A percentile compares a stretch with the other conserved stretches of the same genome.
phyloP scores from a whole-genome alignment of 495 filamentous ascomycete genomes.

The Aspergillus leporis region DNA sequence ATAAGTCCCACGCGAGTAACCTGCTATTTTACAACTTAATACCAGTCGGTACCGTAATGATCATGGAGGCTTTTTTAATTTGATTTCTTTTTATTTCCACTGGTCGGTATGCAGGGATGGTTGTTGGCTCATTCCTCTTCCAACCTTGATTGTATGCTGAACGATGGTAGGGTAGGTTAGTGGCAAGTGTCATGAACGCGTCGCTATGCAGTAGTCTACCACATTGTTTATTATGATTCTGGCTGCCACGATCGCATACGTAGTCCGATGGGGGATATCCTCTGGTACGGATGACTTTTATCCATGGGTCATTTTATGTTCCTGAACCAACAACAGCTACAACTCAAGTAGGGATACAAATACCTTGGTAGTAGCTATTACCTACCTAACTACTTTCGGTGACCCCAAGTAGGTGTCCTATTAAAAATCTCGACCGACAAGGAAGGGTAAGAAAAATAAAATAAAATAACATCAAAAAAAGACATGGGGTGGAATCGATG shows the following conservation, averaged over 20 bases:
- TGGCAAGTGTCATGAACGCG: slow-evolving; percentile 18
- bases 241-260: slow-evolving; percentile 2
- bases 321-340: background rate
- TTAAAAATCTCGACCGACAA: background rate
- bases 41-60: background rate
- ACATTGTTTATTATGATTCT: slow-evolving; percentile 14
- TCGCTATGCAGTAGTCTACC: slow-evolving; percentile 13
- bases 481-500: background rate
- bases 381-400: too few species aligned
- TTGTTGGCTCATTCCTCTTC: slow-evolving; percentile 15
- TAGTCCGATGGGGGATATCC: background rate
- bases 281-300: background rate
- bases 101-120: slow-evolving; percentile 21
- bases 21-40: slow-evolving; percentile 3
- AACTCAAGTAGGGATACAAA: background rate
- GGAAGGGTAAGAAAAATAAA: background rate
- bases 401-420: background rate
- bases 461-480: background rate
- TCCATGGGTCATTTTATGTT: background rate
- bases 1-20: background rate
- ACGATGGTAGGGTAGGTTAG: slow-evolving; percentile 8
- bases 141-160: slow-evolving; percentile 1
- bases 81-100: background rate
- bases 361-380: background rate
- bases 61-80: slow-evolving; percentile 12